Percentiles rank a stretch among this genome's conserved stretches.
Conservation (phyloP, 805 yeast genomes). For the Wickerhamiella musiphila region DNA sequence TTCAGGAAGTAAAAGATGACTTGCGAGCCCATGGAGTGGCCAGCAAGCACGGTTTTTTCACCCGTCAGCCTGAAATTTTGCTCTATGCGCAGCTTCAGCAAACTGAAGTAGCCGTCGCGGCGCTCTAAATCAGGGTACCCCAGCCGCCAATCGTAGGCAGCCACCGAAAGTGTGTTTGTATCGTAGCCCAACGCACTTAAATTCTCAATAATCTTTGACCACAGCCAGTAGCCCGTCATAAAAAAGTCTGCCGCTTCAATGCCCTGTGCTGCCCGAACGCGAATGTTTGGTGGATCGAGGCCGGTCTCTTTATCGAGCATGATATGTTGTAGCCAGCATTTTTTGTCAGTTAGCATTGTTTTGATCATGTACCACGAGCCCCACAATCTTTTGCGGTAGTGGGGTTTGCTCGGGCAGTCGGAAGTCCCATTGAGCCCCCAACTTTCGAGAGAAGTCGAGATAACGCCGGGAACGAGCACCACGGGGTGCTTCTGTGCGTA, state of each 20-base stretch:
- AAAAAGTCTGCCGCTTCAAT: slow-evolving; percentile 94
- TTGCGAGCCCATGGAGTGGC: slow-evolving; percentile 97
- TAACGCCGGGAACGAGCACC: slow-evolving; percentile 88
- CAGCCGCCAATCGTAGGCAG: slow-evolving; percentile 93
- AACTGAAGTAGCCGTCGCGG: slow-evolving; percentile 73
- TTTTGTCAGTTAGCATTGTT: slow-evolving; percentile 79
- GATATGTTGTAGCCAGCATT: slow-evolving; percentile 86
- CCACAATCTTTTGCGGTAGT: slow-evolving; percentile 87
- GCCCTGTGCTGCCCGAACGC: slow-evolving; percentile 81
- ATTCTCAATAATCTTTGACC: slow-evolving; percentile 92
- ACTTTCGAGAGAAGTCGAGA: slow-evolving; percentile 84
- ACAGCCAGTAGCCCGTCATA: slow-evolving; percentile 95
- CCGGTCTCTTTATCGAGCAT: slow-evolving; percentile 86
- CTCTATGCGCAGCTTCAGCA: slow-evolving; percentile 61
- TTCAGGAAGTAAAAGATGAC: slow-evolving; percentile 74
- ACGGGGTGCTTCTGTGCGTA: slow-evolving; percentile 51
- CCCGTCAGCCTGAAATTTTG: slow-evolving; percentile 33
- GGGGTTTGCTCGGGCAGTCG: slow-evolving; percentile 68
- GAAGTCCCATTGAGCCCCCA: slow-evolving; percentile 69
- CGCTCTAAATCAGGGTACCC: slow-evolving; percentile 75
- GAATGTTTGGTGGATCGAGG: slow-evolving; percentile 71
- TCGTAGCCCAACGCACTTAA: slow-evolving; percentile 88
- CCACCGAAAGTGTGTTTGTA: slow-evolving; percentile 76
- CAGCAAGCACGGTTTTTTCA: slow-evolving; percentile 55
- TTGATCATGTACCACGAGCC: slow-evolving; percentile 91